These are phyloP conservation scores for Colletotrichum theobromicola DNA, from an alignment of 2,329 filamentous ascomycete genomes.

Conservation along the genomic window DNA sequence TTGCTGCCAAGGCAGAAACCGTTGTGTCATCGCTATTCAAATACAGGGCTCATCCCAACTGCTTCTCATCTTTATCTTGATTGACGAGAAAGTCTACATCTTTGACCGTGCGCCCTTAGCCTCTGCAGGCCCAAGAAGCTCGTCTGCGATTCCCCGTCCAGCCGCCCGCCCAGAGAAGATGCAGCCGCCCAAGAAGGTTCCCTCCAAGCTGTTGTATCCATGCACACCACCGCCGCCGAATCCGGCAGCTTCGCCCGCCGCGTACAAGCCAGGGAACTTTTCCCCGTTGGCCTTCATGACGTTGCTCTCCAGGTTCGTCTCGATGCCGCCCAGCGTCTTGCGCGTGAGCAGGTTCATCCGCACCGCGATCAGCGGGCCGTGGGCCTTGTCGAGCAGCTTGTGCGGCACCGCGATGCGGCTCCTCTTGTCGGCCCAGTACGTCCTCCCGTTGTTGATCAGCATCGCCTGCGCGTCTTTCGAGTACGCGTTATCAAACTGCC, in stretches of 20 bases:
- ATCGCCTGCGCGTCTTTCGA: slow-evolving; percentile 67
- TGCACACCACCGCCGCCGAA: slow-evolving; percentile 69
- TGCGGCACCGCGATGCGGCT: slow-evolving; percentile 60
- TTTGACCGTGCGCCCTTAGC: background rate
- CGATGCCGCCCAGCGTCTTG: slow-evolving; percentile 65
- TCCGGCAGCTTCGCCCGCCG: slow-evolving; percentile 64
- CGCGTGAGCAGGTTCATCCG: slow-evolving; percentile 65
- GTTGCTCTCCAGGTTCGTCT: slow-evolving; percentile 62
- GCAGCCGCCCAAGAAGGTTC: slow-evolving; percentile 66
- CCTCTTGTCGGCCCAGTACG: slow-evolving; percentile 59
- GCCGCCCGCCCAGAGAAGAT: slow-evolving; percentile 66
- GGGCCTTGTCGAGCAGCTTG: slow-evolving; percentile 55
- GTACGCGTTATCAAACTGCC: slow-evolving; percentile 60
- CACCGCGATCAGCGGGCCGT: slow-evolving; percentile 65
- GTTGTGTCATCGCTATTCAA: background rate
- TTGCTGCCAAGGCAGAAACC: background rate
- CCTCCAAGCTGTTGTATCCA: slow-evolving; percentile 66
- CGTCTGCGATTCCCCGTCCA: slow-evolving; percentile 58
- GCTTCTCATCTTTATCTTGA: background rate
- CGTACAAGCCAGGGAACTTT: slow-evolving; percentile 60
- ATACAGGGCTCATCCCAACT: background rate
- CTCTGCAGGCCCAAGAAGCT: slow-evolving; percentile 32
- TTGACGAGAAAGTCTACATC: background rate
- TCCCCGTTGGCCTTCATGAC: slow-evolving; percentile 56
- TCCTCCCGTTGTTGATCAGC: slow-evolving; percentile 62